phyloP scores from a whole-genome alignment of 73 alveolate genomes.

The Blepharisma japonicum region DNA sequence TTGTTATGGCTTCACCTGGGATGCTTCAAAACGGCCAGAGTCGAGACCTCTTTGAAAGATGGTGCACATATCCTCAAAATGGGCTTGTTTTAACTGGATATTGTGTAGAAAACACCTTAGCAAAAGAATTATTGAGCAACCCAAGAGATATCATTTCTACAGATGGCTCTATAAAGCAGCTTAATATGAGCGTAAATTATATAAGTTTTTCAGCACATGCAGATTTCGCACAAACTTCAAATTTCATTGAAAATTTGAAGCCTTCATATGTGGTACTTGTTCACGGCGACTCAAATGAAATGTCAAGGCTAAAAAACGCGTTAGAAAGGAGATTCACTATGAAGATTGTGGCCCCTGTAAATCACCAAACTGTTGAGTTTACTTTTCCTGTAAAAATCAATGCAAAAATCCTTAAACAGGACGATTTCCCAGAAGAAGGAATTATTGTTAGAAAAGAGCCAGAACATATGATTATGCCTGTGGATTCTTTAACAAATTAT shows the following conservation, averaged over 20 bases:
- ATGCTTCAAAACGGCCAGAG: constrained; percentile 93
- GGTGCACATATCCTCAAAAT: constrained; percentile 85
- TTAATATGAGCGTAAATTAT: constrained; percentile 87
- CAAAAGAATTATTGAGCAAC: constrained; percentile 80
- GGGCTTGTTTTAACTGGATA: constrained; percentile 94
- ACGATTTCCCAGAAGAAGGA: constrained; percentile 25
- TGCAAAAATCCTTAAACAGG: constrained; percentile 3
- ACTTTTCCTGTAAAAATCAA: constrained; percentile 18
- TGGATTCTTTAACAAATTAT: constrained; percentile 29
- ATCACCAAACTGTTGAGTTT: constrained; percentile 16
- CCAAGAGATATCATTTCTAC: constrained; percentile 60
- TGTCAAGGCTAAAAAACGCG: constrained; percentile 78
- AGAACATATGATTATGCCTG: constrained; percentile 29
- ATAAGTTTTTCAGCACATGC: constrained; percentile 98
- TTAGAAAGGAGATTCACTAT: constrained; percentile 52
- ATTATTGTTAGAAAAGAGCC: constrained; percentile 27
- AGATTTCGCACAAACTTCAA: constrained; percentile 92
- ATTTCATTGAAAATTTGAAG: constrained; percentile 78
- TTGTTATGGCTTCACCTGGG: constrained; percentile 98
- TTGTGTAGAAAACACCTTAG: constrained; percentile 94
- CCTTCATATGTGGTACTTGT: constrained; percentile 95
- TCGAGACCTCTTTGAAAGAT: constrained; percentile 83
- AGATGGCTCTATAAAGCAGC: constrained; percentile 47
- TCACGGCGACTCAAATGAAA: constrained; percentile 97
- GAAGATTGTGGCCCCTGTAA: constrained; percentile 22